Evolutionary conservation across 2,329 filamentous ascomycete species (phyloP), one percentile per base, ranked within the genome.

Genomic region (Hymenoscyphus fructigenus): DNA sequence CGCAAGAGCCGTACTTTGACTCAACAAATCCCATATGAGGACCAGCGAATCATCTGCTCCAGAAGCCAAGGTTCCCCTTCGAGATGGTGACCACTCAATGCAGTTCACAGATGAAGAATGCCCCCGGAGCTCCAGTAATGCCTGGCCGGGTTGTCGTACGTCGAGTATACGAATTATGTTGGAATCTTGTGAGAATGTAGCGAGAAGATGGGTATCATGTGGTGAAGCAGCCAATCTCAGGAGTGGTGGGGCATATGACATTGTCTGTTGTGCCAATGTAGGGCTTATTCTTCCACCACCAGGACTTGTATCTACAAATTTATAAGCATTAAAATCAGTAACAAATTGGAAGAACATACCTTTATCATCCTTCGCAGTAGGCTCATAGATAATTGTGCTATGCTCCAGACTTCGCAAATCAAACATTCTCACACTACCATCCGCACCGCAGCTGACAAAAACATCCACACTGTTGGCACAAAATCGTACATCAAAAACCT

Each of bases 351-450:
- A 36, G 10, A 26, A 75, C 80, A 69, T 81, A 92, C 91, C 85
- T 82, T 86, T 80, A 56, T 89, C 87, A 67, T 90, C 88, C 79
- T 97, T 97, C 70, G 93, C 91, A 0, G 92, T 94, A 4, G 95
- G 95, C 78, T 99, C 95, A 77, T 99, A 99, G 69, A 99, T 99
- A 76, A 99, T 99, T 60, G 95, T 99, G 70, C 93, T 97, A 77
- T 99, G 95, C 76, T 99, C 95, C 61, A 99, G 81, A 77, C 94
- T 98, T 75, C 95, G 88, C 67, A 99, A 82, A 78, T 99, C 95
- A 78, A 99, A 99, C 95, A 99, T 99, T 72, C 95, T 88, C 29
- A 99, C 95, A 77, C 94, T 98, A 47, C 95, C 95, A 76, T 99
- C 95, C 63, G 96, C 94, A 60, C 95, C 95, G 77, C 95, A 99